A percentile compares a stretch with the other conserved stretches of the same genome.
phyloP scores from a whole-genome alignment of 495 filamentous ascomycete species.

The Penicillium cosmopolitanum region DNA sequence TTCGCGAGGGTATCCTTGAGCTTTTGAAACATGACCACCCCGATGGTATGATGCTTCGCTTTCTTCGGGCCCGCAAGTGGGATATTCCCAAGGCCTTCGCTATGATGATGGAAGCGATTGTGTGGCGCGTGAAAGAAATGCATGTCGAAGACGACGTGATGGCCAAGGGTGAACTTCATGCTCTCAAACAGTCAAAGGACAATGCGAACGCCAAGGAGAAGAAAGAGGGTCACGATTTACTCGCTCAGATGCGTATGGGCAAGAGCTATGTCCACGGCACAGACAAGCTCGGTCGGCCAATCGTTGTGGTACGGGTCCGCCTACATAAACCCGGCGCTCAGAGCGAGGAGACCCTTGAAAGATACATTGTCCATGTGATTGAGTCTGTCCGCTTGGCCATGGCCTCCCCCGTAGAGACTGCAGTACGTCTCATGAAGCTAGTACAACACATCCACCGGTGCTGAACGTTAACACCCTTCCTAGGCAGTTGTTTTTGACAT shows the following conservation, averaged over 20 bases:
- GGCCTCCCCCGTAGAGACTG: slow-evolving; percentile 77
- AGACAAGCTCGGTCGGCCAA: slow-evolving; percentile 81
- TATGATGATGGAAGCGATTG: slow-evolving; percentile 89
- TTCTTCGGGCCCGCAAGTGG: slow-evolving; percentile 93
- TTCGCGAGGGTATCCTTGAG: slow-evolving; percentile 77
- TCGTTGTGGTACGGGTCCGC: slow-evolving; percentile 78
- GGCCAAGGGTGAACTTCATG: slow-evolving; percentile 69
- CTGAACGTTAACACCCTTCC: slow-evolving; percentile 13
- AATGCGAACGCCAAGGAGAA: slow-evolving; percentile 53
- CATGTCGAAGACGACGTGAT: slow-evolving; percentile 85
- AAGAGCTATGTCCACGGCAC: slow-evolving; percentile 88
- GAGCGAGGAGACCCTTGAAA: slow-evolving; percentile 75
- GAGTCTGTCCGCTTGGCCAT: slow-evolving; percentile 84
- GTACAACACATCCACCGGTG: not conserved
- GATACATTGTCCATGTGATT: slow-evolving; percentile 90
- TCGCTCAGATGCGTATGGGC: slow-evolving; percentile 83
- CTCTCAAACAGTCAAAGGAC: slow-evolving; percentile 59
- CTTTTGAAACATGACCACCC: slow-evolving; percentile 94
- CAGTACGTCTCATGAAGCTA: slow-evolving; percentile 57
- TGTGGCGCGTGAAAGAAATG: slow-evolving; percentile 80
- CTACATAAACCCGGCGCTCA: slow-evolving; percentile 87
- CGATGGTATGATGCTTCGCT: slow-evolving; percentile 85
- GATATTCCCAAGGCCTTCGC: slow-evolving; percentile 84
- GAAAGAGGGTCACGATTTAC: slow-evolving; percentile 75
- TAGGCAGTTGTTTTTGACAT: slow-evolving; percentile 90